Base-by-base conservation (phyloP, 352 stramenopile species). In the Phytopythium helicoides region DNA sequence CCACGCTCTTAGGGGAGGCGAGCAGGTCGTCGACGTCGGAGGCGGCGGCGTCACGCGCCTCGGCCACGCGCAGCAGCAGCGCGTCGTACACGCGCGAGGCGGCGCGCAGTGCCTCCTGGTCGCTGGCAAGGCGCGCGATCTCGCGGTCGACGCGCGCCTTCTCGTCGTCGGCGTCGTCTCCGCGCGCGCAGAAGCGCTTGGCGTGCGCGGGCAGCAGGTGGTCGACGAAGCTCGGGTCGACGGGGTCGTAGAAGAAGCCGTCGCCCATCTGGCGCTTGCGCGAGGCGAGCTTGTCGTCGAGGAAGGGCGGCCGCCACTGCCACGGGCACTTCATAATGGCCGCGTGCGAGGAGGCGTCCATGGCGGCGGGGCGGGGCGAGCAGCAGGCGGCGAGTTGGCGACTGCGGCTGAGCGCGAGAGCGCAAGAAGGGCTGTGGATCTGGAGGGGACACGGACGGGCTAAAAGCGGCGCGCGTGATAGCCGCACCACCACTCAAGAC, bases 301-400 rank as follows among this genome's bases (percentile, higher is more conserved):
- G 62, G 62, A 94, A 94, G 12, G 83, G 81, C 58, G 89, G 71
- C 26, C 84, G 84, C 84, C 84, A 94, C 52, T 94, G 84, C 84
- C 84, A 94, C 22, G 84, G 84, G 42, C 84, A 94, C 66, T 94
- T 94, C 73, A 94, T 86, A 62, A 94, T 92, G 38, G 84, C 79
- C 58, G 90, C 77, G 68, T 92, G 81, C 46, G 63, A 85, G 35
- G 64, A 80, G 73, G 73, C 25, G 63, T 46, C 63, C 54, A 76
- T 36, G 68, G 54, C 21, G 71, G 74, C 31, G 60, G 68, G 35
- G 73, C 55, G 19, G 68, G 80, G 62, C 88, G 73, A 76, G 28
- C 28, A 9, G 28, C 28, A 31, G 28, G 5, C 5, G 28, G 28
- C 28, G 28, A 33, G 28, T 33, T 33, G 28, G 28, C 28, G 28